These are phyloP conservation scores for Pulveroboletus sp. DNA, from an alignment of 1,284 basidiomycete species.

Conservation along the genomic window DNA sequence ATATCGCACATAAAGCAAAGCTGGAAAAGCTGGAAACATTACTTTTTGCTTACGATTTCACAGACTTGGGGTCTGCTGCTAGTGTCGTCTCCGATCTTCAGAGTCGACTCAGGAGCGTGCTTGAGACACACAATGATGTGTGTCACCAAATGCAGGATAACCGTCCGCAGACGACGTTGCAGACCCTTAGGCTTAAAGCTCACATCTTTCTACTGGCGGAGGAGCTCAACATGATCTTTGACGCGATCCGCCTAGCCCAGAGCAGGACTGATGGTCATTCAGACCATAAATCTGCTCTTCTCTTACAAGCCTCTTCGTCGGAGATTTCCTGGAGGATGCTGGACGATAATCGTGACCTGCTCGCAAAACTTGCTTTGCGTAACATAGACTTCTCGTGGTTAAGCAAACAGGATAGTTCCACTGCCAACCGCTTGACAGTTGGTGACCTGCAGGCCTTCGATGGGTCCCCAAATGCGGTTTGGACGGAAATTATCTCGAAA, in stretches of 20 bases:
- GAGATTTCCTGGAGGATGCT: slow-evolving; percentile 96
- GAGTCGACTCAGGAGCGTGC: slow-evolving; percentile 66
- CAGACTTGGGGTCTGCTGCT: slow-evolving; percentile 70
- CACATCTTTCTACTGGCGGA: slow-evolving; percentile 78
- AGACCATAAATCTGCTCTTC: slow-evolving; percentile 80
- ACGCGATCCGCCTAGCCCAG: slow-evolving; percentile 84
- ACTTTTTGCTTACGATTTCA: slow-evolving; percentile 90
- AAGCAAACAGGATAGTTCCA: slow-evolving; percentile 87
- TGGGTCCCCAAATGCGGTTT: slow-evolving; percentile 80
- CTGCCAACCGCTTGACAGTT: slow-evolving; percentile 77
- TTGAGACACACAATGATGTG: slow-evolving; percentile 61
- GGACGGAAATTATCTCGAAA: slow-evolving; percentile 88
- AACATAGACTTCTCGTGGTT: slow-evolving; percentile 84
- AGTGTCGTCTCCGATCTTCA: slow-evolving; percentile 78
- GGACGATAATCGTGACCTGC: slow-evolving; percentile 69
- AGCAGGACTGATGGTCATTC: slow-evolving; percentile 70
- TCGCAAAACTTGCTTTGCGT: slow-evolving; percentile 86
- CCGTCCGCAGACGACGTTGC: slow-evolving; percentile 49
- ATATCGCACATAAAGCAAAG: slow-evolving; percentile 79
- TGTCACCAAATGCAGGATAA: slow-evolving; percentile 42
- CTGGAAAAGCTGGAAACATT: slow-evolving; percentile 82
- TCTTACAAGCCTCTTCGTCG: slow-evolving; percentile 80
- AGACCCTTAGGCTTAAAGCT: slow-evolving; percentile 72
- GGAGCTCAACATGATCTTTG: slow-evolving; percentile 86
- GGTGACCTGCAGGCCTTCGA: slow-evolving; percentile 87